phyloP scores from a whole-genome alignment of 805 yeast genomes.

The Blastobotrys parvus region DNA sequence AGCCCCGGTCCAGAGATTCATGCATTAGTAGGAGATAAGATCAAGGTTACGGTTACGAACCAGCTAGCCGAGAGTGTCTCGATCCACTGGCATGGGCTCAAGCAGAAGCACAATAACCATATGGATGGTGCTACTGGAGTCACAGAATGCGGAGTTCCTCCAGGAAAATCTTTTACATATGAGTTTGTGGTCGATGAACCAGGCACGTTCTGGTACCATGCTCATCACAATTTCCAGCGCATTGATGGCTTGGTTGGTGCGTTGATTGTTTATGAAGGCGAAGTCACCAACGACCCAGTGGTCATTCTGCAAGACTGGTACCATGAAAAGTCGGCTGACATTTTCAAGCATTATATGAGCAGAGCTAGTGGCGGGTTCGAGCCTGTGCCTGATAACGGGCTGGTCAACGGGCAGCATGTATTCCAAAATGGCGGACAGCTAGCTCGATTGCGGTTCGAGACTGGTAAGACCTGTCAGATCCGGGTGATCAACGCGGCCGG shows the following conservation, averaged over 20 bases:
- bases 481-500: constrained; percentile 26
- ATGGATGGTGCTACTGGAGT: constrained; percentile 46
- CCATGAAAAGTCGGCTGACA: constrained; percentile 8
- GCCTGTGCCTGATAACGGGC: constrained; percentile 34
- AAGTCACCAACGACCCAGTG: constrained; percentile 3
- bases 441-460: neutral
- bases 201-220: constrained; percentile 51
- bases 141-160: constrained; percentile 42
- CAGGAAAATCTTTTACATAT: constrained; percentile 36
- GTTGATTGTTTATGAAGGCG: constrained; percentile 33
- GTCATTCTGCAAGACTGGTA: neutral
- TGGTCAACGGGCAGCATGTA: constrained; percentile 33
- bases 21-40: constrained; percentile 30
- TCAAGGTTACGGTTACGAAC: constrained; percentile 32
- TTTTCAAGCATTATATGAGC: constrained; percentile 30
- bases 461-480: constrained; percentile 2
- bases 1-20: constrained; percentile 43
- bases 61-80: constrained; percentile 34
- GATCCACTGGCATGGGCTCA: constrained; percentile 47
- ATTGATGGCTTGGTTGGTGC: constrained; percentile 44
- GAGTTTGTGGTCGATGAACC: constrained; percentile 31
- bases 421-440: constrained; percentile 15
- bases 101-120: constrained; percentile 37
- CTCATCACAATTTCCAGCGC: constrained; percentile 40
- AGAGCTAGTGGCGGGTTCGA: constrained; percentile 32